Evolutionary conservation across 2,329 filamentous ascomycete species (phyloP), one percentile per base, ranked within the genome.

Genomic region (Botrytis aclada): DNA sequence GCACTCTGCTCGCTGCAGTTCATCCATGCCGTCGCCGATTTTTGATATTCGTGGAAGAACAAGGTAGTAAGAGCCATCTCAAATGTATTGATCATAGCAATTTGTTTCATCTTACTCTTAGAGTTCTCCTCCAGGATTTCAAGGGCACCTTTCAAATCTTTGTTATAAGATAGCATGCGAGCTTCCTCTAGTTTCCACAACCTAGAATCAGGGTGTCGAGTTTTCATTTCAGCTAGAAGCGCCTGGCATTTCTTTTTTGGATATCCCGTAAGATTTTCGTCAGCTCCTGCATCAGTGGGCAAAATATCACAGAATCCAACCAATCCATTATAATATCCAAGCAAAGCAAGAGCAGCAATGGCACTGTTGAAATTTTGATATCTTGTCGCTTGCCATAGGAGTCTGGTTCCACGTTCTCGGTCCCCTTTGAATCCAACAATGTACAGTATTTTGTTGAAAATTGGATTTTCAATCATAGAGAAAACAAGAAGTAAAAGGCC

Each of bases 391-490:
- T 93, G 90, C 96, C 96, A 99, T 7, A 99, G 88, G 88, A 98
- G 92, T 56, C 88, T 86, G 45, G 98, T 86, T 16, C 95, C 96
- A 56, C 91, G 88, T 75, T 93, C 89, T 61, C 95, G 91, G 80
- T 98, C 95, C 45, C 96, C 96, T 74, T 89, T 90, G 83, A 98
- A 98, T 1, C 96, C 96, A 43, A 98, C 92, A 60, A 98, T 91
- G 74, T 91, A 93, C 6, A 98, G 86, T 1, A 99, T 87, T 72
- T 90, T 92, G n/a, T 89, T 92, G 81, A 98, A 97, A 0, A 95
- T 89, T 0, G 96, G 96, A 0, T 96, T 97, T 29, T 81, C 80
- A 0, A 98, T 90, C 84, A 98, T 92, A 20, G 94, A 97, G n/a
- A 98, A 90, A 71, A 98, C 86, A 1, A 98, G 86, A 22, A 97